Evolutionary conservation across 352 stramenopile species (phyloP), one percentile per base, ranked within the genome.

Genomic region (Pythium chondricola): DNA sequence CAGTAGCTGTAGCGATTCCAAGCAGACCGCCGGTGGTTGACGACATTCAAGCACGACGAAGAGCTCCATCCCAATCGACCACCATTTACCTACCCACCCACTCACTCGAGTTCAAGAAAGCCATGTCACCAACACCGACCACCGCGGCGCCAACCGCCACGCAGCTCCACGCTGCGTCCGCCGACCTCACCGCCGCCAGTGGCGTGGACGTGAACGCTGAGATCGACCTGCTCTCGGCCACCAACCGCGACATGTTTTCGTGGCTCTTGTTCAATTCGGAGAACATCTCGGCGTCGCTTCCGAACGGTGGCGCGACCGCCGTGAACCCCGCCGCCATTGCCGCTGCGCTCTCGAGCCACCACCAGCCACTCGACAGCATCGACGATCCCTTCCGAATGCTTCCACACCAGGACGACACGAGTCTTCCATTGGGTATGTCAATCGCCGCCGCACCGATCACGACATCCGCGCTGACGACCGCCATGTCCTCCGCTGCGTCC

Each of bases 221-320:
- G 22, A 77, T 87, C 62, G 78, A 89, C 48, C 59, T 89, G 9
- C 64, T 89, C 43, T 66, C 63, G 45, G 68, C 61, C 44, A 73
- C 74, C 21, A 90, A 86, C 59, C 78, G 78, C 43, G 79, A 91
- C 56, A 85, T 91, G 76, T 88, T 91, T 52, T 88, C 79, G 44
- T 91, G 79, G 79, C 65, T 88, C 48, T 59, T 91, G 20, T 86
- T 88, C 61, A 91, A 88, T 69, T 91, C 79, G 58, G 79, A 91
- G 57, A 83, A 88, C 63, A 87, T 90, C 57, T 69, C 70, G 29
- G 78, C 78, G 26, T 61, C 71, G 14, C 6, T 54, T 11, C 29
- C 41, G 24, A 29, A 20, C 2, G 44, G 41, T 17, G 29, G 21
- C 10, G 45, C 48, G 10, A 43, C 2, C 10, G 32, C 49, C 24